A percentile compares a stretch with the other conserved stretches of the same genome.
These are phyloP conservation scores for Crithidia acanthocephali DNA, from an alignment of 208 protist species.

Conservation along the genomic window DNA sequence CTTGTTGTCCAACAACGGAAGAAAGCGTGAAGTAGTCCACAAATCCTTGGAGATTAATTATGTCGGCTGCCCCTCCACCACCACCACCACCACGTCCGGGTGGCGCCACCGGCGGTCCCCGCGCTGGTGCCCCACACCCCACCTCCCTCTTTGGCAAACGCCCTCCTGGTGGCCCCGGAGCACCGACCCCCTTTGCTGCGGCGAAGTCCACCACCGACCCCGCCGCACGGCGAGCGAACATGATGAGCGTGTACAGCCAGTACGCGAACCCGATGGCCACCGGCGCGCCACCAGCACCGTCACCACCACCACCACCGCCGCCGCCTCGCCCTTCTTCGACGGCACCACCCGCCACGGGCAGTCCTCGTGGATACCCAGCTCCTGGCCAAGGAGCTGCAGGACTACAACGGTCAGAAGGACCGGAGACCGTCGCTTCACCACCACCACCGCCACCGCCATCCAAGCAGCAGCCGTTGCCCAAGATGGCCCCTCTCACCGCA, in stretches of 20 bases:
- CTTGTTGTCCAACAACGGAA: no score
- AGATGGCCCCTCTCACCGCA: constrained; percentile 2
- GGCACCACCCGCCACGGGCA: neutral
- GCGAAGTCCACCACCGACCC: neutral
- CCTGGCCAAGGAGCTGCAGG: neutral
- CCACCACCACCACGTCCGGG: constrained; percentile 18
- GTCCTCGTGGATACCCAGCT: neutral
- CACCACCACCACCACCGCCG: neutral
- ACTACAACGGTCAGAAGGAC: neutral
- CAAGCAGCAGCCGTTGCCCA: neutral
- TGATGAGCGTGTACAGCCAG: constrained; percentile 30
- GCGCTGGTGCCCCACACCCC: constrained; percentile 7
- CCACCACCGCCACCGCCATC: neutral
- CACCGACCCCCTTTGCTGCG: neutral
- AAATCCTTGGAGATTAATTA: neutral
- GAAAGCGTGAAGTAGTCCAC: no score
- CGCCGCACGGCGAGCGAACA: constrained; percentile 12
- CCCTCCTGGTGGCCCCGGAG: neutral
- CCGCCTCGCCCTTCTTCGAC: neutral
- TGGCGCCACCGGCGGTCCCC: neutral
- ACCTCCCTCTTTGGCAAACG: constrained; percentile 15
- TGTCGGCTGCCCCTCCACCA: constrained; percentile 15
- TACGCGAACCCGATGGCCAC: constrained; percentile 13
- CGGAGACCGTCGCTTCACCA: neutral
- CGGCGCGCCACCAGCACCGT: neutral